phyloP scores from a whole-genome alignment of 306 rosid genomes.

The Cucurbita argyrosperma region DNA sequence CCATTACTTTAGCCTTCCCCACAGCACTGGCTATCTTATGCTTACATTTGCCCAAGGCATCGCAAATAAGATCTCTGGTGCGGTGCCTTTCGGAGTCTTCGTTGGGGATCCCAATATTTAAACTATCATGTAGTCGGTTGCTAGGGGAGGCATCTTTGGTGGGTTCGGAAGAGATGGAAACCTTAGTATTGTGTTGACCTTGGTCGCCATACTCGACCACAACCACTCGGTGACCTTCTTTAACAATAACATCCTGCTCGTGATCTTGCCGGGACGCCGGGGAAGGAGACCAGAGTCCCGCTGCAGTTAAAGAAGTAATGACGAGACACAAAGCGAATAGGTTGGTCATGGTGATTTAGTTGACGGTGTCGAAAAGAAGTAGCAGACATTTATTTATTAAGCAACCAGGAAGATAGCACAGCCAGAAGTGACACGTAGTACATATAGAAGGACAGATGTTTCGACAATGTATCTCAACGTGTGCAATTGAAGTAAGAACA shows the following conservation, averaged over 20 bases:
- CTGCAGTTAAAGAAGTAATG: slow-evolving; percentile 32
- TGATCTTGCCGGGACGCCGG: not conserved
- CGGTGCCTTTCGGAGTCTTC: not conserved
- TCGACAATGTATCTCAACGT: too few relatives aligned
- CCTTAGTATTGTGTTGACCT: slow-evolving; percentile 41
- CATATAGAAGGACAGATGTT: too few relatives aligned
- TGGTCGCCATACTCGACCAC: slow-evolving; percentile 52
- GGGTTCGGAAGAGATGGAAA: slow-evolving; percentile 44
- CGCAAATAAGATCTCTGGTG: slow-evolving; percentile 49
- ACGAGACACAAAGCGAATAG: slow-evolving; percentile 32
- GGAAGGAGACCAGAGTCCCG: slow-evolving; percentile 42
- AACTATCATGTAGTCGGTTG: too few relatives aligned
- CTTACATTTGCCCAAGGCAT: slow-evolving; percentile 54
- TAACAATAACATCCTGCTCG: slow-evolving; percentile 25
- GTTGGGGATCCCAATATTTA: too few relatives aligned
- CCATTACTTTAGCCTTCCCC: slow-evolving; percentile 27
- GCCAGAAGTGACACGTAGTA: too few relatives aligned
- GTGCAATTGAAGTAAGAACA: too few relatives aligned
- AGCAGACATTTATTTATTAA: not conserved
- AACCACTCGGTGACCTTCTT: slow-evolving; percentile 47
- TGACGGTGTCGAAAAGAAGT: not conserved
- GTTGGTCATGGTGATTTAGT: slow-evolving; percentile 36
- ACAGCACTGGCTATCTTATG: slow-evolving; percentile 27
- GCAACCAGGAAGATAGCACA: too few relatives aligned
- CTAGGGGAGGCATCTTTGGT: not conserved